Conservation (phyloP, 805 yeast genomes). For the Kodamaea sagamina region DNA sequence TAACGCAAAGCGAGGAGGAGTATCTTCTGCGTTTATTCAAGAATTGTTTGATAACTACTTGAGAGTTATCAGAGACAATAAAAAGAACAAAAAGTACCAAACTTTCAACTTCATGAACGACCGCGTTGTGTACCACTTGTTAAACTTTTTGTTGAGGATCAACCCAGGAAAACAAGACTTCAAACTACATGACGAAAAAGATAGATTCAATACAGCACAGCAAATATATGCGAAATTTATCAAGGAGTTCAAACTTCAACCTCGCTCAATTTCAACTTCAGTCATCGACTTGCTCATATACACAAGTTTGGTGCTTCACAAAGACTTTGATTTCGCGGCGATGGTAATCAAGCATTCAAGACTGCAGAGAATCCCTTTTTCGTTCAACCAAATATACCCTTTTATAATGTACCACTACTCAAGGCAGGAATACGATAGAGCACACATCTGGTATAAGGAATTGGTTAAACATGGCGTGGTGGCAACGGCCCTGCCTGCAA, state of each 20-base stretch:
- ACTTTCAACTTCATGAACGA: slow-evolving; percentile 9
- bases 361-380: slow-evolving; percentile 30
- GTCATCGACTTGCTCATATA: slow-evolving; percentile 33
- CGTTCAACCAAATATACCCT: slow-evolving; percentile 43
- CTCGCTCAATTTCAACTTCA: slow-evolving; percentile 22
- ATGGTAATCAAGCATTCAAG: slow-evolving; percentile 29
- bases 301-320: slow-evolving; percentile 32
- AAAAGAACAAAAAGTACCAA: neutral
- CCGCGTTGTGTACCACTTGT: slow-evolving; percentile 14
- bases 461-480: slow-evolving; percentile 33
- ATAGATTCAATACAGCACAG: slow-evolving; percentile 27
- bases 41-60: slow-evolving; percentile 27
- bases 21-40: slow-evolving; percentile 21
- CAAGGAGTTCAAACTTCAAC: slow-evolving; percentile 15
- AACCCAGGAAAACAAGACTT: slow-evolving; percentile 18
- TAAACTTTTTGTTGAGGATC: slow-evolving; percentile 11
- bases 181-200: slow-evolving; percentile 16
- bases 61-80: slow-evolving; percentile 9
- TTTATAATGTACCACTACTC: slow-evolving; percentile 38
- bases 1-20: slow-evolving; percentile 9
- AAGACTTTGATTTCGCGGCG: slow-evolving; percentile 38
- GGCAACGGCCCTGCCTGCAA: slow-evolving; percentile 31
- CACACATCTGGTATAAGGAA: slow-evolving; percentile 40
- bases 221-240: slow-evolving; percentile 27
- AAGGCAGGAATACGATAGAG: slow-evolving; percentile 30